Conservation (phyloP, 768 basidiomycete genomes). For the Chalciporus sphaerocephalus region DNA sequence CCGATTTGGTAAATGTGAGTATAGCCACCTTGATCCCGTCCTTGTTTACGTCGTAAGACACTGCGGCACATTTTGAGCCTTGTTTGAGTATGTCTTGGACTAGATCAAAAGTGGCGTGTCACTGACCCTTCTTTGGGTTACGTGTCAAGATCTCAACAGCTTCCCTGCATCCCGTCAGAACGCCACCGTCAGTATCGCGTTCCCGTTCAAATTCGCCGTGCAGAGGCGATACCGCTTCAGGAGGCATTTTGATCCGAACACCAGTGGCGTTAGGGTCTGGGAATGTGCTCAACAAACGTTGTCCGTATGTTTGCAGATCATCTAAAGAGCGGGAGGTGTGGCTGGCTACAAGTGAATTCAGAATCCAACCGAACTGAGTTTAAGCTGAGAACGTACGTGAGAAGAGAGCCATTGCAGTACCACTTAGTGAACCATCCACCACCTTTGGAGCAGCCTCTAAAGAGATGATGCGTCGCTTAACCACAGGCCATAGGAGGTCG, state of each 20-base stretch:
- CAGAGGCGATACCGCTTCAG: constrained; percentile 24
- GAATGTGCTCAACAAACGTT: constrained; percentile 45
- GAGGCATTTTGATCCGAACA: constrained; percentile 24
- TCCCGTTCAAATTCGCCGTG: constrained; percentile 26
- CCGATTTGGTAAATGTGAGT: constrained; percentile 86
- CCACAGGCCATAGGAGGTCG: constrained; percentile 80
- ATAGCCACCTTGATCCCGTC: constrained; percentile 87
- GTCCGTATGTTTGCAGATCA: constrained; percentile 53
- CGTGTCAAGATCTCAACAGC: constrained; percentile 89
- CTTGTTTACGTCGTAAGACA: constrained; percentile 93
- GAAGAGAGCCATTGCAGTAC: background rate
- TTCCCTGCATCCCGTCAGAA: constrained; percentile 61
- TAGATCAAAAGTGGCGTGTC: background rate
- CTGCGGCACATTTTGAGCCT: constrained; percentile 36
- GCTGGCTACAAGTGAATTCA: constrained; percentile 12
- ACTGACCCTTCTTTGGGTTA: constrained; percentile 81
- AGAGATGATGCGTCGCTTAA: constrained; percentile 35
- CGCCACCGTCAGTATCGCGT: constrained; percentile 42
- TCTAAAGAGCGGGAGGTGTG: constrained; percentile 30
- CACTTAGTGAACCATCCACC: constrained; percentile 20
- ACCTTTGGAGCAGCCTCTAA: constrained; percentile 27
- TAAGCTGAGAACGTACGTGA: constrained; percentile 16
- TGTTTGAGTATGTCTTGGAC: background rate
- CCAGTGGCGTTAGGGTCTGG: constrained; percentile 30
- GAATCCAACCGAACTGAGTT: background rate